Evolutionary conservation across 2,329 filamentous ascomycete genomes (phyloP), one percentile per base, ranked within the genome.

Genomic region (Seiridium cupressi): DNA sequence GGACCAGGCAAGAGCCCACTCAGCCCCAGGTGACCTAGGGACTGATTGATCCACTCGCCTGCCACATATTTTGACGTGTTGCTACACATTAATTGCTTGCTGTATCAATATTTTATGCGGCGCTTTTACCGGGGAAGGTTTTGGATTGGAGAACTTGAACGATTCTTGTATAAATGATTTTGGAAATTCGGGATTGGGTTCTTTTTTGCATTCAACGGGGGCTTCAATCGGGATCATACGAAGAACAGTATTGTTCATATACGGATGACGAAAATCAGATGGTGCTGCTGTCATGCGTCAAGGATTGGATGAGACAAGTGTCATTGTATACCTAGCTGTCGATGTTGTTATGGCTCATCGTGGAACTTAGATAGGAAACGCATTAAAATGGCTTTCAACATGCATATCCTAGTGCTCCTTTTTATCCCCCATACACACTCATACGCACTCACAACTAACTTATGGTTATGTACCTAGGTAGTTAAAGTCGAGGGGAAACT

Each of bases 1-100:
- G 71, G 71, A 10, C 66, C 68, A 5, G 68, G 69, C 36, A 62
- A 60, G 51, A 60, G 58, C 51, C 55, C 51, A n/a, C 55, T 62
- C n/a, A 62, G 58, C 44, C 61, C 54, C 1, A 26, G 36, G 49
- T 59, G 3, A 59, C 35, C 2, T n/a, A 13, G 11, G 18, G 10
- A 8, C 18, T 18, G 7, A 49, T 49, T 49, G 35, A 18, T 13
- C 49, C 34, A 53, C 35, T 35, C 18, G 13, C 32, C 18, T 36
- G 32, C 32, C 31, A 35, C 49, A 35, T 53, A 53, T 35, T 18
- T 26, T 26, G 18, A 26, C 18, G 18, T 26, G 18, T 26, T 26
- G 18, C 18, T 26, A 26, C 18, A 26, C 18, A 26, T 26, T 53
- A 35, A 53, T 53, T 8, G 49, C 49, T 53, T 35, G 8, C 9